Evolutionary conservation across 768 basidiomycete species (phyloP).

Genomic region (Candolleomyces efflorescens): DNA sequence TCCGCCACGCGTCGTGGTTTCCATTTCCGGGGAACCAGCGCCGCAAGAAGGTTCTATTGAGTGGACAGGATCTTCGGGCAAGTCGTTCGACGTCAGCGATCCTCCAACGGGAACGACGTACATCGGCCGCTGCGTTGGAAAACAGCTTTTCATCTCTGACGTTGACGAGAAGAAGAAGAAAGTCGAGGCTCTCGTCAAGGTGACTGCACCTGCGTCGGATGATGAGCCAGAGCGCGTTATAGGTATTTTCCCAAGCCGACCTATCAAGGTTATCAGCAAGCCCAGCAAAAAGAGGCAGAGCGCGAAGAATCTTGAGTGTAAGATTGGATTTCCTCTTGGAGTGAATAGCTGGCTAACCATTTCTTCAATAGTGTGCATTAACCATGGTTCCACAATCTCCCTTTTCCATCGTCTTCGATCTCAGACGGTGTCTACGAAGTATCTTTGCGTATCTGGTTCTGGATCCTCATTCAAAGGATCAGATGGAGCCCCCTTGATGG

Average conservation of each 20-base stretch:
- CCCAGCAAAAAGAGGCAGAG: constrained; percentile 96
- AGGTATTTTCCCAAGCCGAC: constrained; percentile 85
- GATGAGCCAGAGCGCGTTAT: constrained; percentile 81
- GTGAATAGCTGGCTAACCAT: constrained; percentile 10
- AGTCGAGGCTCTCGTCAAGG: constrained; percentile 89
- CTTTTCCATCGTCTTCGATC: constrained; percentile 94
- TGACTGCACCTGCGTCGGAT: constrained; percentile 74
- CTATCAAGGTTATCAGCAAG: constrained; percentile 99
- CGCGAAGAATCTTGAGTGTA: constrained; percentile 89
- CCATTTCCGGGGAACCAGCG: constrained; percentile 86
- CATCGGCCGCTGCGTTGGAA: constrained; percentile 90
- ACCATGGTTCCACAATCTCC: constrained; percentile 93
- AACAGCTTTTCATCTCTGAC: constrained; percentile 93
- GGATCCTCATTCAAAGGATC: constrained; percentile 91
- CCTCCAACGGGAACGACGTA: constrained; percentile 82
- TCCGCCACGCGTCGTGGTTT: constrained; percentile 80
- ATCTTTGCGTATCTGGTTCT: constrained; percentile 92
- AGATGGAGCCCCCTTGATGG: constrained; percentile 83
- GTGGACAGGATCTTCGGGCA: constrained; percentile 85
- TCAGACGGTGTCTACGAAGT: constrained; percentile 94
- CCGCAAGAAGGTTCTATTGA: constrained; percentile 83
- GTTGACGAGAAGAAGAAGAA: constrained; percentile 95
- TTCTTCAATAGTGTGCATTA: constrained; percentile 71
- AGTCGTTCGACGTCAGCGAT: constrained; percentile 76
- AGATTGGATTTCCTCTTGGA: constrained; percentile 34